Evolutionary conservation across 495 filamentous ascomycete species (phyloP), one percentile per base, ranked within the genome.

Genomic region (Aspergillus sclerotiicarbonarius): DNA sequence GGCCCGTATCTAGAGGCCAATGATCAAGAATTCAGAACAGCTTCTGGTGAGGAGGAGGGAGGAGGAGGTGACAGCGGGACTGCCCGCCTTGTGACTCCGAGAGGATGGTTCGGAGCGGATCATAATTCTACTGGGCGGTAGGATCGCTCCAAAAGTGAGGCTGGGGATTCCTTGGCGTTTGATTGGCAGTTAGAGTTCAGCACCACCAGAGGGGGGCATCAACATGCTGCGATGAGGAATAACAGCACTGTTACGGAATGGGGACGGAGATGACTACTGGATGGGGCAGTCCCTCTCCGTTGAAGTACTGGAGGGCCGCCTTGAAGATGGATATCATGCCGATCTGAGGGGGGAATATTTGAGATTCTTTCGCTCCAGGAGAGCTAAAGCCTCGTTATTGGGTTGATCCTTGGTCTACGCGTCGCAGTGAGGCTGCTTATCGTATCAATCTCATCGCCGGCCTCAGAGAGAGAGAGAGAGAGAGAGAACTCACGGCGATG

Each of bases 51-150:
- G n/a, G n/a, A n/a, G n/a, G n/a, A n/a, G n/a, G n/a, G n/a, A n/a
- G n/a, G n/a, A n/a, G n/a, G 10, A 49, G 25, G 9, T 63, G 61
- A 63, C 61, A 63, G 61, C 61, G 61, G 61, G 46, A 57, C 48
- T 37, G 39, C 56, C 61, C 56, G 61, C 31, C 41, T 39, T 50
- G 41, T 56, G 60, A 59, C 60, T 48, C 60, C 60, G 56, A 53
- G 41, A 32, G 45, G 20, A 8, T 53, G 56, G 56, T 56, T 54
- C 53, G 50, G 55, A 33, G 52, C 41, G 39, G 56, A 57, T 63
- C 56, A 56, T 59, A 56, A 57, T 58, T 58, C 55, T 54, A 58
- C 46, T 54, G 57, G 50, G 20, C 37, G 37, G 51, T 30, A 30
- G 25, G 56, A 52, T 32, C 18, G 31, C 48, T 51, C 18, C 46